Evolutionary conservation across 1,139 yeast genomes (phyloP), one percentile per base, ranked within the genome.

Genomic region (Lodderomyces orthopsilosis): DNA sequence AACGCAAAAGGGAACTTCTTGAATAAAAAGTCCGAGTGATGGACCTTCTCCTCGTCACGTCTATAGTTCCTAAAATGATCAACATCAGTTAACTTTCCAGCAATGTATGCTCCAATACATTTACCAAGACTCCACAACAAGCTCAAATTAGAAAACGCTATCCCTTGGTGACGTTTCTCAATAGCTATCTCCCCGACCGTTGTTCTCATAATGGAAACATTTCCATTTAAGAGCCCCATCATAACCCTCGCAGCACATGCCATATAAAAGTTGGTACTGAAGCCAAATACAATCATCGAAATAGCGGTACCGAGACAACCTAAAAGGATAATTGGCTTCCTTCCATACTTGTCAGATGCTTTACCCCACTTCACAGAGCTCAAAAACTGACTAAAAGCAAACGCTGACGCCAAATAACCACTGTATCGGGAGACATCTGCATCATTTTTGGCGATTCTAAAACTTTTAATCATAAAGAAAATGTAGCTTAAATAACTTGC

Each of bases 401-500:
- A 79, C 14, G 74, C 66, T 1, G 84, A 75, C 0, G 83, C 75
- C 35, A 80, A 59, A 50, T 79, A 79, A 5, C 85, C 85, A 4
- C 83, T 77, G 56, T 79, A 81, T 41, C 69, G 66, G 2, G 83
- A 71, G 30, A 80, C 74, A 26, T 77, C 75, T 9, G 76, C 71
- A 45, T 79, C 77, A 17, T 72, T 71, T 26, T 71, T 68, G 2
- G 79, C 74, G 23, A 79, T 65, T 5, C 76, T 72, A 51, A 80
- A 79, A 48, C 77, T 80, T 53, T 78, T 62, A 27, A 82, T 79
- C 83, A 81, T 78, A 58, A 79, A 81, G 57, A 77, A 81, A 21
- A 81, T 72, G 55, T 81, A 82, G 2, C 87, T 86, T 57, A 81
- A 80, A 27, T 79, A 56, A 2, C 85, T 79, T 2, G 85, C 78